These are phyloP conservation scores for Pleurotus pulmonarius DNA, from an alignment of 768 basidiomycete species.

Conservation along the genomic window DNA sequence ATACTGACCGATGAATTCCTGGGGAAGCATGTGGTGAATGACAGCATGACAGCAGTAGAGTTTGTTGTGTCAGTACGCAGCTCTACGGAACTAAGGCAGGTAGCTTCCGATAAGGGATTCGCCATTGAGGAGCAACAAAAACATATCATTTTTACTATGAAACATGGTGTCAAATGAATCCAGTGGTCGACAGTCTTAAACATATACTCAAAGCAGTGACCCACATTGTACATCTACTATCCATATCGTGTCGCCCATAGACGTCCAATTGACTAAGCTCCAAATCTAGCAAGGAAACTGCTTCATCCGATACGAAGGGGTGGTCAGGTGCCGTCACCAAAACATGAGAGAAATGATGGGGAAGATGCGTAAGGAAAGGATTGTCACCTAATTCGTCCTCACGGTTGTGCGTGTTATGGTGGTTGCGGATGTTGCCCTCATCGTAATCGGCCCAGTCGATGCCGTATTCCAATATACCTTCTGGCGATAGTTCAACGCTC, in stretches of 20 bases:
- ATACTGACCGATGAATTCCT: no score
- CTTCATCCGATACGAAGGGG: constrained; percentile 1
- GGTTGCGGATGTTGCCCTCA: constrained; percentile 3
- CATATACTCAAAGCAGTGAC: background rate
- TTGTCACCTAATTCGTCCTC: background rate
- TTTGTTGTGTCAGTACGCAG: no score
- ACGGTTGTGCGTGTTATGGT: constrained; percentile 14
- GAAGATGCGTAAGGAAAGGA: background rate
- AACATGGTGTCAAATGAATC: no score
- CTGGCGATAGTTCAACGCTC: background rate
- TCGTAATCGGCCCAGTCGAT: constrained; percentile 21
- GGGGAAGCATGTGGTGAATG: no score
- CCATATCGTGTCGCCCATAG: background rate
- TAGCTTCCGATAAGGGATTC: no score
- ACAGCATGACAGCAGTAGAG: no score
- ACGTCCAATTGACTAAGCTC: background rate
- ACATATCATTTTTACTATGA: no score
- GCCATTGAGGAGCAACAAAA: no score
- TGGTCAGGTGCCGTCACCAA: background rate
- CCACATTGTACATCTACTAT: background rate
- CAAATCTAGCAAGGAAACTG: background rate
- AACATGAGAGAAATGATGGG: constrained; percentile 4
- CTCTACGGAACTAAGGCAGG: no score
- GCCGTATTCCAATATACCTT: constrained; percentile 14
- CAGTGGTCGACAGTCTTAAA: no score